phyloP scores from a whole-genome alignment of 169 alveolate species.

The Babesia divergens region DNA sequence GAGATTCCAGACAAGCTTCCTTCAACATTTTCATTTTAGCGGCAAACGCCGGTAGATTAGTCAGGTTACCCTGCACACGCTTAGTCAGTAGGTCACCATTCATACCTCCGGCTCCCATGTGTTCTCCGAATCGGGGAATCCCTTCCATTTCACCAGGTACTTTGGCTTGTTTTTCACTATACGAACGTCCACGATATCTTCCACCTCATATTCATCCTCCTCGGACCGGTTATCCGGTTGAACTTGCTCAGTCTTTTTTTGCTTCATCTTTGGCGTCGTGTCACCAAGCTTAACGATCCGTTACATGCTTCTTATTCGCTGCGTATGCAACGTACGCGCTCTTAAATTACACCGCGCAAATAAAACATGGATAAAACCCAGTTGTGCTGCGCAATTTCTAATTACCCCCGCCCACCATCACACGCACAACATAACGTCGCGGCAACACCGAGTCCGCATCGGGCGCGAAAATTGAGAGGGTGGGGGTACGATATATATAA shows the following conservation, averaged over 20 bases:
- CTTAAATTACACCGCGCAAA: too few species aligned
- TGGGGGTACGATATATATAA: background rate
- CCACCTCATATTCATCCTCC: constrained; percentile 65
- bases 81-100: background rate
- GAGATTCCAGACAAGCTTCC: background rate
- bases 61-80: constrained; percentile 38
- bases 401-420: background rate
- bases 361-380: too few species aligned
- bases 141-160: constrained; percentile 75
- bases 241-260: background rate
- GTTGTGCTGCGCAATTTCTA: too few species aligned
- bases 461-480: background rate
- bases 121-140: constrained; percentile 74
- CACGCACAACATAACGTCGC: background rate
- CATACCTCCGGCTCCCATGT: constrained; percentile 80
- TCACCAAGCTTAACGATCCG: background rate
- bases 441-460: background rate
- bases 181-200: constrained; percentile 46
- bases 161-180: constrained; percentile 39
- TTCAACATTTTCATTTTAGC: constrained; percentile 49
- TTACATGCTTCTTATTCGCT: too few species aligned
- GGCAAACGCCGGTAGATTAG: constrained; percentile 47
- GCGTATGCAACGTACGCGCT: too few species aligned
- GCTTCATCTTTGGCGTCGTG: background rate
- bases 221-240: constrained; percentile 21